Base-by-base conservation (phyloP, 2,329 filamentous ascomycete species). In the Pestalotiopsis sp. region DNA sequence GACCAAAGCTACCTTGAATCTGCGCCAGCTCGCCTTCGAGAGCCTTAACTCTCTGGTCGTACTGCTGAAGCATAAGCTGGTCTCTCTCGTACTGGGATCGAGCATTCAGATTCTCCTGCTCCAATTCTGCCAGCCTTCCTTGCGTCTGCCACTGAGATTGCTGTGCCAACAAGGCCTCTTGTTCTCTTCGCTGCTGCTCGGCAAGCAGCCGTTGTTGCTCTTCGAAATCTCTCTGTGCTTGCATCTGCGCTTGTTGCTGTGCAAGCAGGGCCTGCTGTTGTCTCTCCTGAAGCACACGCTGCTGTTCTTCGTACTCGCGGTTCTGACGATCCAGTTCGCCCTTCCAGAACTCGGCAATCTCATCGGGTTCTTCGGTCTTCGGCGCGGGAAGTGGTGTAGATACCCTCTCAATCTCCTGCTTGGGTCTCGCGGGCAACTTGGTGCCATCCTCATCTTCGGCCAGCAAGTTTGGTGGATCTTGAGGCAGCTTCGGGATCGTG, bases 311-410 rank as follows among this genome's bases (percentile, higher is more conserved):
- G 76, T 97, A 99, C 78, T 97, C 94, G 72, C 94, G 90, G 78
- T 98, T 97, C 78, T 98, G 94, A 40, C 94, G 88, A 72, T 92
- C 92, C 70, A 97, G 88, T 79, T 98, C 94, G 73, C 89, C 93
- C 81, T 97, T 97, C 96, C 96, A 99, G 80, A 99, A 99, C 75
- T 99, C 96, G 65, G 93, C 93, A 76, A 99, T 98, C 62, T 97
- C 94, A 75, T 96, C 94, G 0, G 95, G 95, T 74, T 98, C 96
- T 3, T 94, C 90, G 0, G 88, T 83, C 73, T 90, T 90, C 6
- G 89, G 86, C 62, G 87, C 84, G 10, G 88, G 88, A 1, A 92
- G 88, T 1, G 94, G 92, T 1, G 91, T 90, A 1, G 92, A 90
- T 66, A 88, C 82, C 78, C 81, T 85, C 83, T 85, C 91, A 74